Evolutionary conservation across 1,139 yeast genomes (phyloP).

Genomic region (Taphrina deformans): DNA sequence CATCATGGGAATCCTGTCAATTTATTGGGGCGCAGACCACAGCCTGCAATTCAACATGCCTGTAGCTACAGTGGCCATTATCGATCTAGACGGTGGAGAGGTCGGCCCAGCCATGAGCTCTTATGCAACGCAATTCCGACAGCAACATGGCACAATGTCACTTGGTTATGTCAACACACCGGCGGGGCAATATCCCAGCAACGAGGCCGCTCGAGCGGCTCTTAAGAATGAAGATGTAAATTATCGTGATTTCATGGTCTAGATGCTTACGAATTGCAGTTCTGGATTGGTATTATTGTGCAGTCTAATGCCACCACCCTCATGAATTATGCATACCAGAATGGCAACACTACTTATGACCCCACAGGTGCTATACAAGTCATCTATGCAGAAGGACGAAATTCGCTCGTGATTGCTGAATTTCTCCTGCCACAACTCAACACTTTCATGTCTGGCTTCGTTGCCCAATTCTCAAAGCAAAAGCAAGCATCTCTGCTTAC

Average conservation of each 20-base stretch:
- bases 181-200: constrained; percentile 7
- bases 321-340: constrained; percentile 19
- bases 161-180: constrained; percentile 21
- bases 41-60: constrained; percentile 25
- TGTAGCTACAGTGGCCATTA: constrained; percentile 28
- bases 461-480: constrained; percentile 4
- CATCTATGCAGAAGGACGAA: constrained; percentile 26
- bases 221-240: constrained; percentile 19
- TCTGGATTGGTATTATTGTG: constrained; percentile 26
- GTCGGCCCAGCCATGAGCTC: constrained; percentile 22
- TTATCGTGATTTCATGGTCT: background rate
- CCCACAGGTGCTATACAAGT: constrained; percentile 29
- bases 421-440: constrained; percentile 16
- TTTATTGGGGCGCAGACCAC: constrained; percentile 34
- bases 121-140: constrained; percentile 9
- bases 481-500: constrained; percentile 24
- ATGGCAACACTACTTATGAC: constrained; percentile 19
- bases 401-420: constrained; percentile 19
- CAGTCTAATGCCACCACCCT: constrained; percentile 16
- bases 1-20: constrained; percentile 15
- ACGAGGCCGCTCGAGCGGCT: constrained; percentile 12
- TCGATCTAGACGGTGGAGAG: constrained; percentile 28
- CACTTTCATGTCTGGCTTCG: constrained; percentile 1
- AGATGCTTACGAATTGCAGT: background rate
- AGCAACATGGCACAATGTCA: background rate